A percentile compares a stretch with the other conserved stretches of the same genome.
Conservation (phyloP, 2,329 filamentous ascomycete species). For the Aureobasidium sp. region DNA sequence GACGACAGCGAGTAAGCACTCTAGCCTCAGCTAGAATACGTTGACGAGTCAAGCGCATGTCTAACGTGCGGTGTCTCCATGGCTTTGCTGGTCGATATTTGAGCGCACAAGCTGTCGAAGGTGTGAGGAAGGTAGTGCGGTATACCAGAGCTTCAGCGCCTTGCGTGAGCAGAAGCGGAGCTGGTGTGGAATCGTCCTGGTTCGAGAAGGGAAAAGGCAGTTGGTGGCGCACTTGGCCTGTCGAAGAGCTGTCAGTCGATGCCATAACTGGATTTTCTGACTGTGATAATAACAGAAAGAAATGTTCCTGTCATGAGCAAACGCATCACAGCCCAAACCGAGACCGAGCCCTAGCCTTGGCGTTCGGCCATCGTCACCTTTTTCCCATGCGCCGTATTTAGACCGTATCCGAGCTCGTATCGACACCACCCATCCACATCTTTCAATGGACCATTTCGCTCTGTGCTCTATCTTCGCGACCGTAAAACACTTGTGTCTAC, state of each 20-base stretch:
- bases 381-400: not conserved
- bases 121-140: slow-evolving; percentile 70
- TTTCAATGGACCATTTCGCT: not conserved
- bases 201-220: slow-evolving; percentile 60
- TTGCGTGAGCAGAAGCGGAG: slow-evolving; percentile 73
- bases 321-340: not conserved
- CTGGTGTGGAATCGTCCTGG: slow-evolving; percentile 35
- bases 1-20: slow-evolving; percentile 69
- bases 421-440: not conserved
- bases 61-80: slow-evolving; percentile 85
- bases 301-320: not conserved
- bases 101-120: slow-evolving; percentile 64
- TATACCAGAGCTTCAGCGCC: slow-evolving; percentile 95
- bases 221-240: not conserved
- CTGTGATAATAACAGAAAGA: not conserved
- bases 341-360: not conserved
- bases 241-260: not conserved
- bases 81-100: slow-evolving; percentile 89
- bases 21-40: slow-evolving; percentile 84
- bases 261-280: not conserved
- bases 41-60: slow-evolving; percentile 77
- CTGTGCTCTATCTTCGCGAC: not conserved
- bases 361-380: not conserved
- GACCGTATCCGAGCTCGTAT: slow-evolving; percentile 2
- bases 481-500: not conserved